Conservation (phyloP, 1,284 basidiomycete species). For the Abortiporus biennis region DNA sequence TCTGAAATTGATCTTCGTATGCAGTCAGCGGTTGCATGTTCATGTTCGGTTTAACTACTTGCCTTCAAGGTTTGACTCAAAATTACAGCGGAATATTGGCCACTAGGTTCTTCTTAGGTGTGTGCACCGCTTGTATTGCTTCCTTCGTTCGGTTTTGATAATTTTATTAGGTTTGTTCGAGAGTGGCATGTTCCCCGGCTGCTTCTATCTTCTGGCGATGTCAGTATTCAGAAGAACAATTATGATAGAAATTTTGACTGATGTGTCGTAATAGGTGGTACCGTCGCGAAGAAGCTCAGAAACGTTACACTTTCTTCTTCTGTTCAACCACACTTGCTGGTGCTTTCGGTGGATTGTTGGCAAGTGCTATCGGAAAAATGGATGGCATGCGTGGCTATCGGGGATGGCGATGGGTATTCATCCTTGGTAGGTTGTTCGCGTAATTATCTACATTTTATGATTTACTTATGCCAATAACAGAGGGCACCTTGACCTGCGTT, state of each 20-base stretch:
- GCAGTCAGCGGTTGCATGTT: constrained; percentile 27
- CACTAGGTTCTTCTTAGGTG: constrained; percentile 33
- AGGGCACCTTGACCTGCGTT: constrained; percentile 30
- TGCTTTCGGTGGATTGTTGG: constrained; percentile 29
- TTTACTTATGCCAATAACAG: constrained; percentile 10
- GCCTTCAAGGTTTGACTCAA: constrained; percentile 28
- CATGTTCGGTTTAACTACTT: constrained; percentile 28
- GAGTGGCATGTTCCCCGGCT: constrained; percentile 27
- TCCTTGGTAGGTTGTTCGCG: constrained; percentile 33
- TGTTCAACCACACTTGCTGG: constrained; percentile 27
- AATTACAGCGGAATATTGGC: constrained; percentile 30
- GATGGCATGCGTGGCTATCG: constrained; percentile 25
- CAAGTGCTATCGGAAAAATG: constrained; percentile 30
- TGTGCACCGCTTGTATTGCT: constrained; percentile 4
- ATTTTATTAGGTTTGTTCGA: constrained; percentile 17
- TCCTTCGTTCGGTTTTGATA: neutral
- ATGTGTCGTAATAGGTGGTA: constrained; percentile 24
- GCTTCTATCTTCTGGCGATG: constrained; percentile 29
- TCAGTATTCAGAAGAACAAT: constrained; percentile 9
- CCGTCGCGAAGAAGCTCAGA: constrained; percentile 30
- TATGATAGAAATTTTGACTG: neutral
- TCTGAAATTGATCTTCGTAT: neutral
- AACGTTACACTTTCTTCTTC: constrained; percentile 32
- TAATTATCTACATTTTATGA: neutral
- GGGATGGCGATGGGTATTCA: constrained; percentile 35